phyloP scores from a whole-genome alignment of 2,329 filamentous ascomycete genomes.

The Hypoxylon sp. region DNA sequence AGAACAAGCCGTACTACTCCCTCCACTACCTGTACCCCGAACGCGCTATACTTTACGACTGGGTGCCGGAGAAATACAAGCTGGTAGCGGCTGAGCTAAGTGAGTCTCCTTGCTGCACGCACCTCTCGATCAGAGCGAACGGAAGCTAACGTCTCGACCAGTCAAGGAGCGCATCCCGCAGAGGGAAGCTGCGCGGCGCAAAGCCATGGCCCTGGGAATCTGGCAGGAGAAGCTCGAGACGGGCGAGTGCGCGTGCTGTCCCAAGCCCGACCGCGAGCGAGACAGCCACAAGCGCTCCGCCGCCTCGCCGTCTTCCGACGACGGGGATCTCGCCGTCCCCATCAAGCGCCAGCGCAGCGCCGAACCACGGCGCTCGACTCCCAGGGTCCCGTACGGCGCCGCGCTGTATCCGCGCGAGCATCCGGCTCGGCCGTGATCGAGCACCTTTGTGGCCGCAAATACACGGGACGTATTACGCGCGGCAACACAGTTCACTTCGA shows the following conservation, averaged over 20 bases:
- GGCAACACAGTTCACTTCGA: slow-evolving; percentile 3
- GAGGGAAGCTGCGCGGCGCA: slow-evolving; percentile 29
- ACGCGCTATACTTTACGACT: slow-evolving; percentile 59
- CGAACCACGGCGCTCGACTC: neutral
- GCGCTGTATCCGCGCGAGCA: neutral
- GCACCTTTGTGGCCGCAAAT: no score
- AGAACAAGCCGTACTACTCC: slow-evolving; percentile 46
- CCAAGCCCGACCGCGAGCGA: slow-evolving; percentile 41
- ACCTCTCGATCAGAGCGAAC: neutral
- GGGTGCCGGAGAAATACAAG: slow-evolving; percentile 58
- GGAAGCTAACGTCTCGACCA: slow-evolving; percentile 23
- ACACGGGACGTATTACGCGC: neutral
- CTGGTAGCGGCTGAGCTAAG: slow-evolving; percentile 55
- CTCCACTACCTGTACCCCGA: slow-evolving; percentile 60
- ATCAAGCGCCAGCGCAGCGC: neutral
- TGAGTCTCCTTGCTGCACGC: slow-evolving; percentile 49
- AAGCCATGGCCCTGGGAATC: slow-evolving; percentile 36
- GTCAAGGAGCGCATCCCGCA: slow-evolving; percentile 42
- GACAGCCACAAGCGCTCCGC: slow-evolving; percentile 26
- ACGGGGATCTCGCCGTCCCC: neutral
- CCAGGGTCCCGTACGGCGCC: neutral
- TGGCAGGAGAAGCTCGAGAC: slow-evolving; percentile 44
- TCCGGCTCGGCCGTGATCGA: no score
- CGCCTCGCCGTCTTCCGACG: neutral
- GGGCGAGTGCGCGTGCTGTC: slow-evolving; percentile 47